Conservation (phyloP, 2,329 filamentous ascomycete genomes). For the Pyricularia grisea region DNA sequence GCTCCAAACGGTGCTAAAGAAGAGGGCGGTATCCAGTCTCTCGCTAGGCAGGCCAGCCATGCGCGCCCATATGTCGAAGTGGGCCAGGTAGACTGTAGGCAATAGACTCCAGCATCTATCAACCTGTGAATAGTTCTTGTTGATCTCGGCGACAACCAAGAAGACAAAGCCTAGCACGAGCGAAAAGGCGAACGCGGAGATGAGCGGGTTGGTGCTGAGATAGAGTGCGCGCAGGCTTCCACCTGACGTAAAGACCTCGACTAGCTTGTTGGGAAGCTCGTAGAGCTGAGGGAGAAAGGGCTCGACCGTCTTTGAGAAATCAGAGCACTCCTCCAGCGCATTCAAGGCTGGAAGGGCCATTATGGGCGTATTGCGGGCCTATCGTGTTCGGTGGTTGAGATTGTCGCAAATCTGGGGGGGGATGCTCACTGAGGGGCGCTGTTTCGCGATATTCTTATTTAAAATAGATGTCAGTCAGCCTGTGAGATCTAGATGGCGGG, state of each 20-base stretch:
- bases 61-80: conserved; percentile 78
- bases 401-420: neutral
- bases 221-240: conserved; percentile 64
- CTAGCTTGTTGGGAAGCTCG: conserved; percentile 56
- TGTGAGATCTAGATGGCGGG: neutral
- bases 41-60: conserved; percentile 60
- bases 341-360: conserved; percentile 69
- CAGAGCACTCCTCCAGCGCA: conserved; percentile 63
- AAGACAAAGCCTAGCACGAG: conserved; percentile 63
- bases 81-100: conserved; percentile 76
- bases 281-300: conserved; percentile 66
- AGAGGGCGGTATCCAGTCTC: conserved; percentile 62
- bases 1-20: conserved; percentile 70
- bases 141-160: conserved; percentile 70
- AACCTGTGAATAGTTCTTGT: conserved; percentile 93
- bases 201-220: conserved; percentile 73
- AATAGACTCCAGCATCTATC: conserved; percentile 88
- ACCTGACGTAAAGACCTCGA: conserved; percentile 49
- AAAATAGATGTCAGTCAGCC: neutral
- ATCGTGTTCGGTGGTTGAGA: neutral
- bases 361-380: neutral
- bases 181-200: conserved; percentile 64
- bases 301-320: conserved; percentile 64
- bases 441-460: neutral
- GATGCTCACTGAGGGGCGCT: too few species aligned